Evolutionary conservation across 768 basidiomycete genomes (phyloP), one percentile per base, ranked within the genome.

Genomic region (Dacryopinax primogenitus): DNA sequence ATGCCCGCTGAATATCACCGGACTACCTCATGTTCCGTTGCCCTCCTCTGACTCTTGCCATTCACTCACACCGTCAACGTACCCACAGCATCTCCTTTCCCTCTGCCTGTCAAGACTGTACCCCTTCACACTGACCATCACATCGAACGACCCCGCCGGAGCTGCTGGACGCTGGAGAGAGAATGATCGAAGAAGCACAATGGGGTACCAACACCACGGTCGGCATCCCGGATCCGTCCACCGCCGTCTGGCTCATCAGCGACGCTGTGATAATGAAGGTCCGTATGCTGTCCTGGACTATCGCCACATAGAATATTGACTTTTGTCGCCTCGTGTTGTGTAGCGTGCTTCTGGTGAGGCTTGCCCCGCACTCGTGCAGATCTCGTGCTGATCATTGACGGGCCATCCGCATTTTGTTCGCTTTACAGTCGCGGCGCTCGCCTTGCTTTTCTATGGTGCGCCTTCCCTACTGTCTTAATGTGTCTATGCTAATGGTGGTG

Each of bases 291-390:
- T 37, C 36, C 36, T 30, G 26, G 23, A 6, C 30, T 39, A 30
- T 58, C 51, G 51, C 30, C 51, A 30, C 51, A 58, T 13, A 26
- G 9, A 23, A 6, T 21, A 21, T 6, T 58, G 51, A 58, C 18
- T 15, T 7, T 3, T 2, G 13, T 58, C 51, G 3, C n/a, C n/a
- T n/a, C n/a, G n/a, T n/a, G n/a, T n/a, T 30, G 51, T 58, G 13
- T 30, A 58, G 51, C 51, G 51, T 18, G 51, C 51, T 32, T 58
- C 51, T 9, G 51, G 51, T 58, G 32, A 58, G 51, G 51, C 26
- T 26, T 21, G 30, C 9, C 30, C 9, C 13, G 45, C 23, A 15
- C 51, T 15, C 41, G 18, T 44, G 13, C 26, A 28, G 12, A 21
- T 30, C 26, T 3, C 23, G 26, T 58, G 51, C 51, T 58, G 51